Base-by-base conservation (phyloP, 2,329 filamentous ascomycete species). In the Tolypocladium amazonense region DNA sequence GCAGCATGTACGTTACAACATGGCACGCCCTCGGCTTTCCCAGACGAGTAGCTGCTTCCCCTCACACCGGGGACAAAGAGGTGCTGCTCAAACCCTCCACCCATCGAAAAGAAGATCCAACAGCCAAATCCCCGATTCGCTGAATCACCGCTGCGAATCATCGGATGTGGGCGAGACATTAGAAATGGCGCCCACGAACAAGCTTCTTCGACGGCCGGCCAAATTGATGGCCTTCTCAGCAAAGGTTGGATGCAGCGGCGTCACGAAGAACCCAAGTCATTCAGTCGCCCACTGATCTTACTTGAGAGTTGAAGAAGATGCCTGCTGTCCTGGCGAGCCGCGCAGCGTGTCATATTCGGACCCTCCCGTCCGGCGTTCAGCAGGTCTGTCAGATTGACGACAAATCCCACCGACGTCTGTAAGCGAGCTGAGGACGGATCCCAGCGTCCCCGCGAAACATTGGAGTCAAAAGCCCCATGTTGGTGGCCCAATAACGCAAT, bases 401-500 rank as follows among this genome's bases (percentile, higher is more conserved):
- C 27, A 30, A 20, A n/a, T 33, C 18, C 18, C 27, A 20, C 47
- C 27, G 20, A 33, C 11, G 4, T n/a, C 9, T 9, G 27, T 27
- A 9, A 20, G 27, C 25, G 30, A 53, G 50, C 50, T 53, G 50
- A n/a, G 30, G 30, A 23, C 47, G 20, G 30, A 35, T 11, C 30
- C 50, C 20, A 53, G 50, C 30, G 30, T 53, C 30, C 50, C 30
- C 30, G 30, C 20, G 50, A 53, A 53, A 30, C 30, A n/a, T 52
- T 33, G 45, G 25, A 20, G 43, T 37, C 45, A 4, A 20, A 25
- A 61, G 25, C 61, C 53, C 54, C 56, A 39, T 33, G 52, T 33
- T 27, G 45, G 47, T 25, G 27, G 59, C 45, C 60, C 61, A 67
- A 63, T 64, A 65, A 59, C 63, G 64, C 63, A 62, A 58, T 62